phyloP scores from a whole-genome alignment of 306 rosid genomes.

The barrel medic (Medicago truncatula) region MtrunA17r5.0-ANR NC_053042.1:27358501-27359000 shows the following conservation, averaged over 20 bases:
- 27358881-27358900: neutral
- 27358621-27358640: slow-evolving; percentile 26
- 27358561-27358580: neutral
- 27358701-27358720: slow-evolving; percentile 95
- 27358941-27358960: neutral
- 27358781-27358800: slow-evolving; percentile 30
- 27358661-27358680: slow-evolving; percentile 27
- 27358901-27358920: neutral
- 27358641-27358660: slow-evolving; percentile 6
- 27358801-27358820: slow-evolving; percentile 3
- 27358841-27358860: neutral
- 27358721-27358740: slow-evolving; percentile 84
- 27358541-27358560: slow-evolving; percentile 21
- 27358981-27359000: neutral
- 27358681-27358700: slow-evolving; percentile 58
- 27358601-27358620: slow-evolving; percentile 34
- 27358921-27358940: neutral
- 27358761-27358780: slow-evolving; percentile 48
- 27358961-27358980: neutral
- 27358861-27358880: neutral
- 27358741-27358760: slow-evolving; percentile 90
- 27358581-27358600: slow-evolving; percentile 8
- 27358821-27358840: neutral
- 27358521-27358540: slow-evolving; percentile 36
- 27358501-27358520: slow-evolving; percentile 24